Percentiles rank a stretch among this genome's conserved stretches.
Conservation (phyloP, 2,329 filamentous ascomycete genomes). For the Calycina marina region DNA sequence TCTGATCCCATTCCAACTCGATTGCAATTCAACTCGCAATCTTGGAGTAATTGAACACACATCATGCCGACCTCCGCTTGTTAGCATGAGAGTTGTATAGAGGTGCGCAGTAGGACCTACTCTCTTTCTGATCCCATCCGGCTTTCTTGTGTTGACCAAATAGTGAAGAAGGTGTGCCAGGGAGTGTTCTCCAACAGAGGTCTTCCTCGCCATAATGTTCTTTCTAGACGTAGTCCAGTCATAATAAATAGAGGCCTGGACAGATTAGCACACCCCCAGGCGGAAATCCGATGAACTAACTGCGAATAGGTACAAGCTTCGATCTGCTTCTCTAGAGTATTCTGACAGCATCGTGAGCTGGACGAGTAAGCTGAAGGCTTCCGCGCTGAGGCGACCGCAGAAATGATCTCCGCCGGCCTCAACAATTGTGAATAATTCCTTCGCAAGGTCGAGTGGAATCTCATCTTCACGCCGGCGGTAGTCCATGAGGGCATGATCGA, state of each 20-base stretch:
- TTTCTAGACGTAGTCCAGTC: slow-evolving; percentile 1
- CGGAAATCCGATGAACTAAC: slow-evolving; percentile 8
- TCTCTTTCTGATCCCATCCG: slow-evolving; percentile 15
- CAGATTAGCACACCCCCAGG: slow-evolving; percentile 1
- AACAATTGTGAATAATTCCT: no score
- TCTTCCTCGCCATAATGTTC: slow-evolving; percentile 6
- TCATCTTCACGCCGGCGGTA: no score
- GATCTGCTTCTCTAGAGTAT: slow-evolving; percentile 11
- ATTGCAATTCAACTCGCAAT: slow-evolving; percentile 7
- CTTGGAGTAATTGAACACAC: slow-evolving; percentile 15
- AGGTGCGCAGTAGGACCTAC: slow-evolving; percentile 6
- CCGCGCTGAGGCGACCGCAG: slow-evolving; percentile 11
- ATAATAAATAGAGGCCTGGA: slow-evolving; percentile 9
- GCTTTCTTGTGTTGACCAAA: slow-evolving; percentile 10
- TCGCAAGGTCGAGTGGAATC: no score
- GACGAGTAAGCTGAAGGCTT: slow-evolving; percentile 11
- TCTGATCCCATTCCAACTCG: slow-evolving; percentile 12
- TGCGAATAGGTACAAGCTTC: slow-evolving; percentile 15
- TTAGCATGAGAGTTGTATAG: slow-evolving; percentile 1
- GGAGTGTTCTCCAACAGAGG: slow-evolving; percentile 10
- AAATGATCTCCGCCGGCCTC: slow-evolving; percentile 8
- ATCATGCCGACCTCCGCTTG: slow-evolving; percentile 14
- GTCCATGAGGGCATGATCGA: no score
- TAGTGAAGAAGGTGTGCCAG: slow-evolving; percentile 9
- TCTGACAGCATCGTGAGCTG: slow-evolving; percentile 12